phyloP scores from a whole-genome alignment of 108 stramenopile genomes.

The Nitzschia sp. region DNA sequence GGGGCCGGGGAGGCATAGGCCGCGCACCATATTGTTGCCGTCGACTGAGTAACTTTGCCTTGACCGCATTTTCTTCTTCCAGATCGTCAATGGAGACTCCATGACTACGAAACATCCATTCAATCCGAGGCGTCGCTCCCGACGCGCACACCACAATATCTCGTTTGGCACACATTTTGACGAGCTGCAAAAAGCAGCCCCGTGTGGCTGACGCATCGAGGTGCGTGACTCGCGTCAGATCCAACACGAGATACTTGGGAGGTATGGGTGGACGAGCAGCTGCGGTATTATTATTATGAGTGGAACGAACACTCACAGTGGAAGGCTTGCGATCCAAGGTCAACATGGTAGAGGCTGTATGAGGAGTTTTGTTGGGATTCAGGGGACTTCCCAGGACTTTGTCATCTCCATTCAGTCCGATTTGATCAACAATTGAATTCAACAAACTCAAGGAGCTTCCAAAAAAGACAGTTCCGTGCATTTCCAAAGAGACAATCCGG shows the following conservation, averaged over 20 bases:
- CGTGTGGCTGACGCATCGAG: constrained; percentile 78
- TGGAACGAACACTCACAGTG: neutral
- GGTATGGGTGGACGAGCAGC: constrained; percentile 20
- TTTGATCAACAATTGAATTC: constrained; percentile 53
- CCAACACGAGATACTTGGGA: constrained; percentile 72
- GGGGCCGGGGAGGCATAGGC: too few relatives aligned
- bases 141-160: constrained; percentile 71
- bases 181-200: constrained; percentile 79
- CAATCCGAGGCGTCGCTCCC: constrained; percentile 62
- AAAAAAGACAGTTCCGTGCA: constrained; percentile 80
- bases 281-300: neutral
- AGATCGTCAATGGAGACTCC: constrained; percentile 54
- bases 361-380: constrained; percentile 6
- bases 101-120: constrained; percentile 86
- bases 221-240: constrained; percentile 66
- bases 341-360: neutral
- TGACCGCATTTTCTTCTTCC: constrained; percentile 50
- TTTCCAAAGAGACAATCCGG: constrained; percentile 70
- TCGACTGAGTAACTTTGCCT: constrained; percentile 26
- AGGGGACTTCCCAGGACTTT: neutral
- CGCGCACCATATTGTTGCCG: neutral
- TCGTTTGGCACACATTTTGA: constrained; percentile 64
- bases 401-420: constrained; percentile 49
- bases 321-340: neutral
- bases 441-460: constrained; percentile 70